Evolutionary conservation across 2,329 filamentous ascomycete species (phyloP).

Genomic region (Fusarium burgessii): DNA sequence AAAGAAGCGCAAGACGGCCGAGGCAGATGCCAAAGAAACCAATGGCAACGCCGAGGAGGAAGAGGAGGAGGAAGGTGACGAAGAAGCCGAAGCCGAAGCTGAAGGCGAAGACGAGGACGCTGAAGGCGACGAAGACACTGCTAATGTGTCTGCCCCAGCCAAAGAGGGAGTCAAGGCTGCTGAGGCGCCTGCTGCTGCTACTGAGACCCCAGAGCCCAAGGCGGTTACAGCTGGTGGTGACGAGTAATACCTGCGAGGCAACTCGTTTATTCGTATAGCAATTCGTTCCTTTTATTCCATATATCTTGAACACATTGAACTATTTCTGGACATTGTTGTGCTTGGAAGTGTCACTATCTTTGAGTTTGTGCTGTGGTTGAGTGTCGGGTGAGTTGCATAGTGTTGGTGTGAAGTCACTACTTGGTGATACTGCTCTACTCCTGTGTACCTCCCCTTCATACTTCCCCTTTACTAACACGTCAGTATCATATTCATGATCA

Average conservation of each 20-base stretch:
- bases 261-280: slow-evolving; percentile 22
- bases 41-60: slow-evolving; percentile 54
- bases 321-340: background rate
- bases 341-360: background rate
- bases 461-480: background rate
- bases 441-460: background rate
- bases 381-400: background rate
- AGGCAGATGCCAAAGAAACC: slow-evolving; percentile 47
- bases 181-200: slow-evolving; percentile 38
- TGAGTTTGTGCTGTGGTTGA: background rate
- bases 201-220: slow-evolving; percentile 47
- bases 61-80: slow-evolving; percentile 52
- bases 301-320: background rate
- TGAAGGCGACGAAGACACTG: slow-evolving; percentile 46
- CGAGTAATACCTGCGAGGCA: slow-evolving; percentile 33
- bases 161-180: slow-evolving; percentile 42
- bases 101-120: slow-evolving; percentile 46
- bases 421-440: background rate
- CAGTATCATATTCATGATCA: slow-evolving; percentile 21
- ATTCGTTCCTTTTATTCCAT: slow-evolving; percentile 13
- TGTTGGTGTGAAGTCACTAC: background rate
- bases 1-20: slow-evolving; percentile 64
- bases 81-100: slow-evolving; percentile 46
- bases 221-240: slow-evolving; percentile 48
- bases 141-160: slow-evolving; percentile 35